Conservation (phyloP, 805 yeast species). For the Monosporozyma servazzii region DNA sequence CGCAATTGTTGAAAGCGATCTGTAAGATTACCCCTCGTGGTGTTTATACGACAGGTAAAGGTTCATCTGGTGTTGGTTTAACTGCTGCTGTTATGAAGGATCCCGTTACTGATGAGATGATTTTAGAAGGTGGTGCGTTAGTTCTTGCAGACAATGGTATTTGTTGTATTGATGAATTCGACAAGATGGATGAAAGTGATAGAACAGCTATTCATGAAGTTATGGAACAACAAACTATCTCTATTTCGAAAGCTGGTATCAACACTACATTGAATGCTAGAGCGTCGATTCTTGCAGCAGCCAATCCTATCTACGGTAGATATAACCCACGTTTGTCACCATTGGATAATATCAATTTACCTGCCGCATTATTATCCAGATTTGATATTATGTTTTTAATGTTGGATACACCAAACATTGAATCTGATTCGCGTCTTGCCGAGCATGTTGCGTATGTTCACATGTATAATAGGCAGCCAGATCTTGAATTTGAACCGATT, state of each 20-base stretch:
- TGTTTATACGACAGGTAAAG: slow-evolving; percentile 95
- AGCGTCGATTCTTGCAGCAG: slow-evolving; percentile 92
- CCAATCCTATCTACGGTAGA: slow-evolving; percentile 94
- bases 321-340: slow-evolving; percentile 88
- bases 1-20: slow-evolving; percentile 86
- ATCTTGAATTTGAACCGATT: slow-evolving; percentile 61
- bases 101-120: slow-evolving; percentile 98
- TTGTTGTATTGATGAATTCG: slow-evolving; percentile 98
- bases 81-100: slow-evolving; percentile 99
- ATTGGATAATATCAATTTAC: slow-evolving; percentile 88
- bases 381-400: slow-evolving; percentile 84
- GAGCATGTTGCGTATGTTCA: slow-evolving; percentile 93
- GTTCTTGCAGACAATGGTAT: slow-evolving; percentile 96
- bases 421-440: slow-evolving; percentile 77
- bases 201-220: slow-evolving; percentile 98
- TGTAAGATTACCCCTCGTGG: slow-evolving; percentile 92
- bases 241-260: slow-evolving; percentile 95
- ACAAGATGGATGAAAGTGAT: slow-evolving; percentile 95
- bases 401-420: slow-evolving; percentile 74
- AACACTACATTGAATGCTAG: slow-evolving; percentile 93
- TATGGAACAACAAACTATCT: slow-evolving; percentile 98
- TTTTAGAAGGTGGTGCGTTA: slow-evolving; percentile 95
- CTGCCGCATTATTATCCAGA: slow-evolving; percentile 92
- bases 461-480: slow-evolving; percentile 85
- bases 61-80: slow-evolving; percentile 97